Conservation (phyloP, 768 basidiomycete genomes). For the Suillus occidentalis region DNA sequence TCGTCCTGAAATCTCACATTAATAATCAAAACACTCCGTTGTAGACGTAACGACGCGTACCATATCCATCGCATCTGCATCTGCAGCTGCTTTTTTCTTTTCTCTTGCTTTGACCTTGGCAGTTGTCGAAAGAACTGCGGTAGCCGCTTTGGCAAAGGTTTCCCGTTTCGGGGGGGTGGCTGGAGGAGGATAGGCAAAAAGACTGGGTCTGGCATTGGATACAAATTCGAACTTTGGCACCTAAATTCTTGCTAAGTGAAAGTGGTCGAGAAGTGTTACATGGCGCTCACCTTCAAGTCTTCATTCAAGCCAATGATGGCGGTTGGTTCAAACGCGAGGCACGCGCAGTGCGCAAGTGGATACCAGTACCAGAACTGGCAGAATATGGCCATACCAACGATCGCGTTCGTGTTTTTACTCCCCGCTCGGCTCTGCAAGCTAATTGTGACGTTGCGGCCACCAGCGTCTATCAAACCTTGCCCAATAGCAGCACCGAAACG, state of each 20-base stretch:
- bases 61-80: conserved; percentile 79
- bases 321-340: conserved; percentile 92
- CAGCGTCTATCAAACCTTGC: conserved; percentile 97
- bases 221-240: conserved; percentile 91
- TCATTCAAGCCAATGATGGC: conserved; percentile 90
- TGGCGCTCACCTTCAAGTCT: conserved; percentile 59
- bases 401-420: conserved; percentile 87
- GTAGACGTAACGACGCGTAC: conserved; percentile 44
- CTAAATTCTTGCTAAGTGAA: conserved; percentile 37
- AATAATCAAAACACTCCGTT: conserved; percentile 16
- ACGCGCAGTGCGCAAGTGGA: conserved; percentile 91
- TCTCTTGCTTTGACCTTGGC: conserved; percentile 96
- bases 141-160: conserved; percentile 85
- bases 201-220: conserved; percentile 86
- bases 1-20: conserved; percentile 44
- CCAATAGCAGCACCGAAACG: conserved; percentile 95
- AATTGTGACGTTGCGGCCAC: conserved; percentile 94
- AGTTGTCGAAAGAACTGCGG: conserved; percentile 95
- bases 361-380: conserved; percentile 99
- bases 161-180: conserved; percentile 93
- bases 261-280: conserved; percentile 4
- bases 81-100: conserved; percentile 85
- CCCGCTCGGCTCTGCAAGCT: conserved; percentile 92
- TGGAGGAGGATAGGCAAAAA: conserved; percentile 88
- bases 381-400: conserved; percentile 98